Conservation (phyloP, 257 asterid genomes). For the Asclepias syriaca region DNA sequence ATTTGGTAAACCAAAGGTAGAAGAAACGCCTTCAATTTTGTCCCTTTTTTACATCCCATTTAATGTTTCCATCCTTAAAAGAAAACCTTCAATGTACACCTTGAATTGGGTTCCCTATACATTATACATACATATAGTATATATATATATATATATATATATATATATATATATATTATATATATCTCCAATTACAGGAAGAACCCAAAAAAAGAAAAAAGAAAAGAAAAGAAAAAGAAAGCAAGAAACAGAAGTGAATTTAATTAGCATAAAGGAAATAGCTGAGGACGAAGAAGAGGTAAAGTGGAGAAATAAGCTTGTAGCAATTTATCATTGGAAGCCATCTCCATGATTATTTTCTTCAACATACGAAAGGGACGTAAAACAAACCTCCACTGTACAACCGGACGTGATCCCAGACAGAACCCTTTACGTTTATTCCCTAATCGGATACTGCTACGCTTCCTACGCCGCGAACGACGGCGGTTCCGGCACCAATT, state of each 20-base stretch:
- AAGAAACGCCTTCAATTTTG: not conserved
- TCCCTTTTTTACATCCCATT: not conserved
- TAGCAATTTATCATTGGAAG: slow-evolving; percentile 30
- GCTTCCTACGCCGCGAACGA: slow-evolving; percentile 37
- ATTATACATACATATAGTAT: no score
- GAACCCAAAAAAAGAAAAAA: not conserved
- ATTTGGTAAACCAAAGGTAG: not conserved
- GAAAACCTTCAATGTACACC: no score
- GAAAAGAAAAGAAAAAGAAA: not conserved
- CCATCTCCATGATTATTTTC: slow-evolving; percentile 44
- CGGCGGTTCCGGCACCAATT: slow-evolving; percentile 40
- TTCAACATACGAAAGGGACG: slow-evolving; percentile 42
- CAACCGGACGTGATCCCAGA: slow-evolving; percentile 45
- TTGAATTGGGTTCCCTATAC: no score
- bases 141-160: no score
- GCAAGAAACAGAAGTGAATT: not conserved
- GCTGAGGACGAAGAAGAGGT: slow-evolving; percentile 53
- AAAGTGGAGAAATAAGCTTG: slow-evolving; percentile 57
- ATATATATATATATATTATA: no score
- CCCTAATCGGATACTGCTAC: slow-evolving; percentile 47
- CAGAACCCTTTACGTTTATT: slow-evolving; percentile 52
- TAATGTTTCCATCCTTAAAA: not conserved
- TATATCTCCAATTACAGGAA: not conserved
- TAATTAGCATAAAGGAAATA: slow-evolving; percentile 49
- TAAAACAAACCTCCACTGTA: slow-evolving; percentile 45